Evolutionary conservation across 73 alveolate genomes (phyloP).

Genomic region (Strombidium stylifer): DNA sequence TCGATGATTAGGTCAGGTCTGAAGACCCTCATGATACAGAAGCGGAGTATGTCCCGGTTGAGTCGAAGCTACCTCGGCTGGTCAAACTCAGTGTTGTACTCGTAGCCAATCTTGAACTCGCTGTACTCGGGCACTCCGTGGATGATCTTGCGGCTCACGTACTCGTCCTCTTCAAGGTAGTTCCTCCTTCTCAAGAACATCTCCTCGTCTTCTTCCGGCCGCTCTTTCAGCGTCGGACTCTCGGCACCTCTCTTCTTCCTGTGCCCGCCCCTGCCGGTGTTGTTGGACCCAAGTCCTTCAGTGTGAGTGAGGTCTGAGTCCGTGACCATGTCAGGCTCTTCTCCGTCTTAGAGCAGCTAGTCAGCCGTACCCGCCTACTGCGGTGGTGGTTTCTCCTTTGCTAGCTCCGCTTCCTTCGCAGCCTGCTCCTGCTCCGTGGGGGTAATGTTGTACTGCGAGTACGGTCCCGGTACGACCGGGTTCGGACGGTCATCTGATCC

Average conservation of each 20-base stretch:
- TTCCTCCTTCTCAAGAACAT: background rate
- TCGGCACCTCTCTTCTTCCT: background rate
- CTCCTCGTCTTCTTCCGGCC: conserved; percentile 38
- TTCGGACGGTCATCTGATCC: conserved; percentile 46
- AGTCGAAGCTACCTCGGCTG: conserved; percentile 37
- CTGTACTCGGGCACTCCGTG: conserved; percentile 60
- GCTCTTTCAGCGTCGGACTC: conserved; percentile 5
- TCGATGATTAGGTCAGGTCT: conserved; percentile 58
- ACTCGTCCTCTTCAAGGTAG: conserved; percentile 2
- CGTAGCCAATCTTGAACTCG: no score
- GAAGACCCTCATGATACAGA: conserved; percentile 44
- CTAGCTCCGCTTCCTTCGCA: background rate
- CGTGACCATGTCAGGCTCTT: background rate
- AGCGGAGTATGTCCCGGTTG: conserved; percentile 29
- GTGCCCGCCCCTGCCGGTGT: no score
- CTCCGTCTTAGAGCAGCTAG: background rate
- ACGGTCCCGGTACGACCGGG: conserved; percentile 52
- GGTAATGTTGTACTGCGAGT: conserved; percentile 33
- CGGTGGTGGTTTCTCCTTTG: background rate
- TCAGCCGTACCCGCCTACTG: background rate
- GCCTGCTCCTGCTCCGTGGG: background rate
- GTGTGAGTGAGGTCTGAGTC: background rate
- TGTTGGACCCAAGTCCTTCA: background rate
- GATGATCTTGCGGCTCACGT: no score
- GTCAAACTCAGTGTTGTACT: no score